Base-by-base conservation (phyloP, 2,329 filamentous ascomycete genomes). In the Amylocarpus encephaloides region DNA sequence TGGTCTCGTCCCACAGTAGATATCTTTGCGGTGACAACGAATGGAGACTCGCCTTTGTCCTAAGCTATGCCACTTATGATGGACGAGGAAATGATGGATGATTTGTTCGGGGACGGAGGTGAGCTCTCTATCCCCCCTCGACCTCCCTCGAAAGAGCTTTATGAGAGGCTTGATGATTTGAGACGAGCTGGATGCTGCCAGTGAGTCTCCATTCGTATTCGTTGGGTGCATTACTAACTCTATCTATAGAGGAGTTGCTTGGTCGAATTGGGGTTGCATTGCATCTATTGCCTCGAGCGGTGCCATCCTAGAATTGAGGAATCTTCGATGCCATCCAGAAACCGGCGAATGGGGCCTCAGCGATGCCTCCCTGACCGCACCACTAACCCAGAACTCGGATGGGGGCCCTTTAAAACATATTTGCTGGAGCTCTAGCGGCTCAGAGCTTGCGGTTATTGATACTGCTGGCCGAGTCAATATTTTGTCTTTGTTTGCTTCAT, bases 231-330 rank as follows among this genome's bases (percentile, higher is more conserved):
- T 30, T 43, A 46, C 40, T 52, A 43, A 51, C 36, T 16, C n/a
- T 44, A 42, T 16, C 42, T 13, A 15, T 56, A 94, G 90, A 65
- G 82, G 81, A 57, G 78, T 96, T 48, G 83, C 86, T 29, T 97
- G 92, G 91, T 95, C 92, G 10, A 90, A 84, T 61, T 79, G 82
- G 53, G 92, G 92, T 39, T 89, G 85, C 52, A 88, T 97, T 58
- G 91, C 91, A 26, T 85, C 84, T 48, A 85, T 97, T 58, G 79
- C 83, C 16, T 71, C 79, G 13, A 85, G 91, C 68, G 86, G 87
- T 26, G 77, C 77, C 43, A 76, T 75, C 12, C 72, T 96, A 46
- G 82, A 86, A 63, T 74, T 95, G 41, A 82, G 84, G 52, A 84
- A 88, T 64, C 74, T 95, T 45, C 77, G 80, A 32, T 83, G 85